Evolutionary conservation across 2,329 filamentous ascomycete species (phyloP).

Genomic region (Claviceps quebecensis): DNA sequence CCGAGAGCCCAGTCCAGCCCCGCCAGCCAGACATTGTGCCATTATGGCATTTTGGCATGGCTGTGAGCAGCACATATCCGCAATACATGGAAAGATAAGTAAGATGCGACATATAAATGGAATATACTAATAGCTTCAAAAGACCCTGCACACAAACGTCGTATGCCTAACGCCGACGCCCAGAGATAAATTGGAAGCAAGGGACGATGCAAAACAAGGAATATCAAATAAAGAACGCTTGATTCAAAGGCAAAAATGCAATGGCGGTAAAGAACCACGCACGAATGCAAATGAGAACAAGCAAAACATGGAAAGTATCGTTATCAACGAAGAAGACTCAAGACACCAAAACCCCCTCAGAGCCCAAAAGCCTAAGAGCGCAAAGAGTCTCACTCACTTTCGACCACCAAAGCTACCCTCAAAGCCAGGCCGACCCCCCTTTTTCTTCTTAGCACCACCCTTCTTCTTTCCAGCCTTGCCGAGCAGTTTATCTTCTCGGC

Average conservation of each 20-base stretch:
- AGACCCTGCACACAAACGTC: not conserved
- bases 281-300: not conserved
- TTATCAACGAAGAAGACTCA: not conserved
- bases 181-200: not conserved
- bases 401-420: conserved; percentile 50
- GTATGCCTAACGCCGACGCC: conserved; percentile 4
- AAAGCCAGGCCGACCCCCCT: conserved; percentile 49
- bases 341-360: not conserved
- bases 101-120: too few relatives aligned
- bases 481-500: conserved; percentile 55
- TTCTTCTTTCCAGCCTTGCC: conserved; percentile 48
- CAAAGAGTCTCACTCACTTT: conserved; percentile 20
- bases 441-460: conserved; percentile 29
- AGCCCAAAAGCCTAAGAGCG: not conserved
- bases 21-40: not conserved
- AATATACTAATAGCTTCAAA: too few relatives aligned
- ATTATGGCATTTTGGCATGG: too few relatives aligned
- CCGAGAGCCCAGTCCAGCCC: not conserved
- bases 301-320: not conserved
- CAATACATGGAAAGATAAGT: not conserved
- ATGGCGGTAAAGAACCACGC: not conserved
- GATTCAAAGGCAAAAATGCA: not conserved
- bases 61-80: not conserved
- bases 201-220: not conserved
- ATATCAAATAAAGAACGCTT: not conserved